These are phyloP conservation scores for Cornus suecica DNA, from an alignment of 148 eudicot genomes.

Conservation along the genomic window DNA sequence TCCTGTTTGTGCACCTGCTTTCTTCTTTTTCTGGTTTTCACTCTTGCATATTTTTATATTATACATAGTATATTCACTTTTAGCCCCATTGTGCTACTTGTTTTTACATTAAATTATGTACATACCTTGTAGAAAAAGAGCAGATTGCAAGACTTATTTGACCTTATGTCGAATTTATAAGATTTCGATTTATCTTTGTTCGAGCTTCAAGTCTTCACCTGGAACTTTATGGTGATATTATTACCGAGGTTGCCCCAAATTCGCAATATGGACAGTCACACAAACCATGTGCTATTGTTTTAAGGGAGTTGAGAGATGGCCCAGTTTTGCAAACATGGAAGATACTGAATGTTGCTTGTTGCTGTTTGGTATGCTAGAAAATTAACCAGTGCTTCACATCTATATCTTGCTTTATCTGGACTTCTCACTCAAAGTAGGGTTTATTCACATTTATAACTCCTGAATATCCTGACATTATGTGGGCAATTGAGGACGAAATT, in stretches of 20 bases:
- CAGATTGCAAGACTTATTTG: not conserved
- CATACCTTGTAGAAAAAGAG: conserved; percentile 20
- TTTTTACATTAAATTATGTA: conserved; percentile 19
- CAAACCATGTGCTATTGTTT: not conserved
- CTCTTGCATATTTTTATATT: not conserved
- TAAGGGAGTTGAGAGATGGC: no score
- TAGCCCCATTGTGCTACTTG: conserved; percentile 15
- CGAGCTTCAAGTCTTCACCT: not conserved
- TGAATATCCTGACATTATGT: no score
- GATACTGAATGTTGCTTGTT: no score
- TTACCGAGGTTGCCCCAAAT: not conserved
- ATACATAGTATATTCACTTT: conserved; percentile 13
- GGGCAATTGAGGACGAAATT: no score
- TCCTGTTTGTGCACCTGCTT: conserved; percentile 11
- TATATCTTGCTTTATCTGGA: no score
- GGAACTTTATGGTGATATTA: not conserved
- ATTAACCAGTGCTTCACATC: no score
- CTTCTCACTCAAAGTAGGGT: no score
- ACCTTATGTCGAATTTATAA: not conserved
- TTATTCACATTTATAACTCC: no score
- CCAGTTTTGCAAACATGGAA: no score
- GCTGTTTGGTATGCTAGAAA: no score
- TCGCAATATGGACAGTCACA: not conserved
- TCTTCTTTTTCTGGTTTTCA: not conserved
- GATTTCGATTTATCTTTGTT: not conserved